Base-by-base conservation (phyloP, 2,329 filamentous ascomycete genomes). In the Colletotrichum magnum region DNA sequence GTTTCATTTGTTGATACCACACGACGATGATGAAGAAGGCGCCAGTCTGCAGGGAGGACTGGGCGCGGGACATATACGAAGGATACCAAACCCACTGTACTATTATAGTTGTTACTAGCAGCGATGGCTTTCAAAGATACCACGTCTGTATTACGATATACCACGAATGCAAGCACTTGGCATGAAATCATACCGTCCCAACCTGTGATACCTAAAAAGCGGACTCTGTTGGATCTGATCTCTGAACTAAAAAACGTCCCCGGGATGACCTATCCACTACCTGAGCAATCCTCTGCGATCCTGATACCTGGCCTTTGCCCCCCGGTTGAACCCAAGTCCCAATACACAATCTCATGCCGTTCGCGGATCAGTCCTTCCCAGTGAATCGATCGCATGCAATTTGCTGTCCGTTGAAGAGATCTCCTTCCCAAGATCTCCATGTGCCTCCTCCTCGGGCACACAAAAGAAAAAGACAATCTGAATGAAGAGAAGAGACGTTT, bases 51-150 rank as follows among this genome's bases (percentile, higher is more conserved):
- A 21, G 36, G 10, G 21, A 16, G 21, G 10, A 15, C n/a, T n/a
- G 36, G 54, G 51, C 32, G n/a, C 9, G 45, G 47, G 43, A 57
- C 10, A 45, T 12, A 36, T 10, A n/a, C 13, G n/a, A 18, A 13
- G 48, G 43, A 66, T 66, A 57, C 56, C 41, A 47, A 7, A 60
- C 56, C 41, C 39, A 15, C 18, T 69, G 66, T 69, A 66, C 48
- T 52, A 69, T 26, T 69, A 60, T 1, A 54, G 18, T 58, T 69
- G 18, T 58, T 69, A 18, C 18, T 4, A 60, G 3, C 18, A 66
- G 66, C 51, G 66, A 56, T 24, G 21, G 26, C 57, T 52, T 41
- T 63, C 48, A 12, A 45, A 61, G 64, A 70, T 70, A 70, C 58
- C 58, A 67, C 52, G 41, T 61, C 41, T 63, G 57, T 68, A 21